Conservation (phyloP, 2,329 filamentous ascomycete species). For the Daldinia eschscholtzii region DNA sequence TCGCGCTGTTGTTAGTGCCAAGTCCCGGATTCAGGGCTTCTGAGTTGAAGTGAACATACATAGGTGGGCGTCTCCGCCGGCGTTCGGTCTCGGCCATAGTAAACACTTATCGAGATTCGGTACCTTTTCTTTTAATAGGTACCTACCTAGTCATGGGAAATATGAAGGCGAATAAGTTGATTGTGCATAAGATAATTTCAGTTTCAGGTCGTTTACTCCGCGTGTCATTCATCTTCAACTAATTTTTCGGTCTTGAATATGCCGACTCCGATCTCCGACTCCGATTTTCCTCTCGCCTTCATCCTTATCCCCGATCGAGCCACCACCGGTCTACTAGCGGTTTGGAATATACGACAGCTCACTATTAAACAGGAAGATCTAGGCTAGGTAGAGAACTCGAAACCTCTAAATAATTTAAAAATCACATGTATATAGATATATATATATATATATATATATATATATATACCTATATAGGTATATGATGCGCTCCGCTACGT, state of each 20-base stretch:
- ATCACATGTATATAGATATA: too few relatives aligned
- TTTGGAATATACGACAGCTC: constrained; percentile 3
- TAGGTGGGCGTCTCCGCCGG: constrained; percentile 58
- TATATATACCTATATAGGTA: constrained; percentile 3
- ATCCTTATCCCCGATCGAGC: constrained; percentile 18
- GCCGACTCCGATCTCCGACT: constrained; percentile 35
- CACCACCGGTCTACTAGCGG: neutral
- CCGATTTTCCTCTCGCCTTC: constrained; percentile 16
- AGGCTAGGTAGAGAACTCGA: neutral
- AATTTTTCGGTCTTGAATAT: constrained; percentile 25
- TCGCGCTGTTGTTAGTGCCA: constrained; percentile 22
- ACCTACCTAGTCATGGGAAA: neutral
- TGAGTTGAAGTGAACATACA: constrained; percentile 53
- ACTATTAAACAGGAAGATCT: neutral
- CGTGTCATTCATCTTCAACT: neutral
- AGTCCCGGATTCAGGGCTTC: constrained; percentile 11
- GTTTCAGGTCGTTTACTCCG: neutral
- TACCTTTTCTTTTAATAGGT: neutral
- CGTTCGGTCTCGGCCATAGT: constrained; percentile 42
- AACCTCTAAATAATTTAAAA: neutral
- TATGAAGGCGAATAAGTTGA: neutral
- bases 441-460: neutral
- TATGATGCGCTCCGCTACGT: constrained; percentile 8
- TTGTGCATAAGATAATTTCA: neutral
- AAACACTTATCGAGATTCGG: neutral